Evolutionary conservation across 768 basidiomycete species (phyloP).

Genomic region (Rhizopogon roseolus): DNA sequence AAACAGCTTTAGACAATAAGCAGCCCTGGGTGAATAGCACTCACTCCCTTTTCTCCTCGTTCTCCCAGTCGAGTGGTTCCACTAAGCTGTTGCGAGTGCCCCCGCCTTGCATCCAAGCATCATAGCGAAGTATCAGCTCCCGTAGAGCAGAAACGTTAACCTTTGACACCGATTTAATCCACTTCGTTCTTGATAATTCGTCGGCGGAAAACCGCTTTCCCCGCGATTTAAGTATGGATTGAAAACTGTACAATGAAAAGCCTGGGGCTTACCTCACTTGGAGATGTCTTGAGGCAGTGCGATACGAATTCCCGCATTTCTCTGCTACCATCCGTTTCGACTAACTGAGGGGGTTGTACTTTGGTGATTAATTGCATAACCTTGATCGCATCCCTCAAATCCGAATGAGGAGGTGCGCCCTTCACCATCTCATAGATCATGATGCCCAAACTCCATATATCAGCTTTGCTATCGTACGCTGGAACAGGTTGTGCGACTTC

Average conservation of each 20-base stretch:
- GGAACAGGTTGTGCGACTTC: conserved; percentile 89
- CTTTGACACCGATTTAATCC: conserved; percentile 80
- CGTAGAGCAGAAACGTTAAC: conserved; percentile 61
- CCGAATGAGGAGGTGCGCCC: conserved; percentile 91
- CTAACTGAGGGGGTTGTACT: conserved; percentile 74
- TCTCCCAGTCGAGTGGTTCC: conserved; percentile 68
- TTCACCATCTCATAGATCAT: conserved; percentile 95
- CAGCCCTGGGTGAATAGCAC: conserved; percentile 11
- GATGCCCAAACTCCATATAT: conserved; percentile 97
- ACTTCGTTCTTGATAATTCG: conserved; percentile 80
- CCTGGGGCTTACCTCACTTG: conserved; percentile 57
- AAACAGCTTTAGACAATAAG: conserved; percentile 2
- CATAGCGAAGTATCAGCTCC: conserved; percentile 77
- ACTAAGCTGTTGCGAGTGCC: conserved; percentile 77
- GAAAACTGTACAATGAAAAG: neutral
- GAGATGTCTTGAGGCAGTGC: conserved; percentile 75
- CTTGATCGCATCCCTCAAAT: conserved; percentile 73
- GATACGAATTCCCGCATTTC: conserved; percentile 88
- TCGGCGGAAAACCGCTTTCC: conserved; percentile 82
- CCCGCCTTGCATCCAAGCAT: conserved; percentile 62
- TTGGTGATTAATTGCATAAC: conserved; percentile 90
- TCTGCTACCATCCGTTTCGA: conserved; percentile 74
- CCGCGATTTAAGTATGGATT: neutral
- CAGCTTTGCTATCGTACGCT: conserved; percentile 95
- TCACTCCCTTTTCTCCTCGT: conserved; percentile 56